Conservation (phyloP, 2,329 filamentous ascomycete species). For the Fusarium odoratissimum region DNA sequence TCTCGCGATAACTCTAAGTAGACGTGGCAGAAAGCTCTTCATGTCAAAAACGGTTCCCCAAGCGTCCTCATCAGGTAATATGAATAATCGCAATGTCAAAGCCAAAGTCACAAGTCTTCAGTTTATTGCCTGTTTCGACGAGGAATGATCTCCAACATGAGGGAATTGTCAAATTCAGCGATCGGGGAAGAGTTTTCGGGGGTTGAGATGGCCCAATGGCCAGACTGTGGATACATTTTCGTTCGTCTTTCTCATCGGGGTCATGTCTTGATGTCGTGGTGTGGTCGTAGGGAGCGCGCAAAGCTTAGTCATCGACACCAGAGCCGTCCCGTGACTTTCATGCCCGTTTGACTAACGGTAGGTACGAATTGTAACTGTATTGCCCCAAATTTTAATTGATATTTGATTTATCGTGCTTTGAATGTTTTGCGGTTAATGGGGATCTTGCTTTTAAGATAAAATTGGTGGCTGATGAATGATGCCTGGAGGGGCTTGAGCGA, state of each 20-base stretch:
- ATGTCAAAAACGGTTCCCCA: neutral
- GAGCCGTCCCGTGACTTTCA: conserved; percentile 5
- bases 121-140: neutral
- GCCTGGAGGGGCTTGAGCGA: conserved; percentile 4
- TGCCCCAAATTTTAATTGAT: neutral
- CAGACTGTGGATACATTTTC: conserved; percentile 43
- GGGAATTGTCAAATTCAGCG: conserved; percentile 25
- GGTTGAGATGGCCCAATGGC: conserved; percentile 42
- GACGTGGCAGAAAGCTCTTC: conserved; percentile 4
- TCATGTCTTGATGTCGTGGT: conserved; percentile 43
- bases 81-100: neutral
- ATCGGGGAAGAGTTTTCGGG: conserved; percentile 31
- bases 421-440: neutral
- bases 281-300: conserved; percentile 35
- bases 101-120: neutral
- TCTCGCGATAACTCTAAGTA: conserved; percentile 23
- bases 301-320: conserved; percentile 40
- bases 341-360: neutral
- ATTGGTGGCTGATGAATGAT: conserved; percentile 9
- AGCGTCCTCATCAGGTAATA: neutral
- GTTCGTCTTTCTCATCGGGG: conserved; percentile 37
- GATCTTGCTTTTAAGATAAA: neutral
- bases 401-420: neutral
- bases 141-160: conserved; percentile 3
- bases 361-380: neutral